phyloP scores from a whole-genome alignment of 768 basidiomycete species.

The Kwoniella sp. region DNA sequence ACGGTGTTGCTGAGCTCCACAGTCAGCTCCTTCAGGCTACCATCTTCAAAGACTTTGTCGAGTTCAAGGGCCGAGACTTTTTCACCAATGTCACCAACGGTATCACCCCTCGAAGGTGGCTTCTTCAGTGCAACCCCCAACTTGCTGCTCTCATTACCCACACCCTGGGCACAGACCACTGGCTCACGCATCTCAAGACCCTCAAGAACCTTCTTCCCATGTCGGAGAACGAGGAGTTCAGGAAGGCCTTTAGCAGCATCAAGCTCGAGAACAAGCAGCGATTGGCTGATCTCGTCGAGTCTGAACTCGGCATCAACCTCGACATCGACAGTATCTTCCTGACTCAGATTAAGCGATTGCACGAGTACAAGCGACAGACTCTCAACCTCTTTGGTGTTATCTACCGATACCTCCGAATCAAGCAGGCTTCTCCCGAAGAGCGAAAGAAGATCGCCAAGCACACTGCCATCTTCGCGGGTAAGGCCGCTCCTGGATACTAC shows the following conservation, averaged over 20 bases:
- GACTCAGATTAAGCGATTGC: slow-evolving; percentile 69
- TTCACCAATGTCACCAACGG: slow-evolving; percentile 70
- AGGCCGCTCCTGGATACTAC: slow-evolving; percentile 83
- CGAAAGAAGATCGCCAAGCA: slow-evolving; percentile 74
- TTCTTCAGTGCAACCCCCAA: slow-evolving; percentile 76
- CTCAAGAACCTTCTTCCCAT: slow-evolving; percentile 75
- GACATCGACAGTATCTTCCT: slow-evolving; percentile 53
- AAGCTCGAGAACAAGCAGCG: slow-evolving; percentile 90
- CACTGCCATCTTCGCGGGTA: slow-evolving; percentile 90
- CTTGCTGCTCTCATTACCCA: slow-evolving; percentile 81
- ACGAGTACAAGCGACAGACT: slow-evolving; percentile 85
- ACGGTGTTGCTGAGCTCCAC: slow-evolving; percentile 97
- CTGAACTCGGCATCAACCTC: slow-evolving; percentile 49
- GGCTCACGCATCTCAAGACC: slow-evolving; percentile 74
- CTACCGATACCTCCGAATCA: slow-evolving; percentile 78
- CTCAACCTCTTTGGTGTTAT: slow-evolving; percentile 73
- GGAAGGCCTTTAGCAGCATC: slow-evolving; percentile 75
- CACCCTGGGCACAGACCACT: slow-evolving; percentile 73
- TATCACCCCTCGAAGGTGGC: slow-evolving; percentile 72
- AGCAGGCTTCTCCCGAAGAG: slow-evolving; percentile 74
- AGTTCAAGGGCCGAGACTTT: slow-evolving; percentile 81
- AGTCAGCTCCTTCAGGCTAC: slow-evolving; percentile 76
- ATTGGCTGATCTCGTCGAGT: slow-evolving; percentile 47
- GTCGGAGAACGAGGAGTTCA: slow-evolving; percentile 73
- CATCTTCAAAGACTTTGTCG: slow-evolving; percentile 75